Evolutionary conservation across 2,329 filamentous ascomycete species (phyloP), one percentile per base, ranked within the genome.

Genomic region (Colletotrichum sojae): DNA sequence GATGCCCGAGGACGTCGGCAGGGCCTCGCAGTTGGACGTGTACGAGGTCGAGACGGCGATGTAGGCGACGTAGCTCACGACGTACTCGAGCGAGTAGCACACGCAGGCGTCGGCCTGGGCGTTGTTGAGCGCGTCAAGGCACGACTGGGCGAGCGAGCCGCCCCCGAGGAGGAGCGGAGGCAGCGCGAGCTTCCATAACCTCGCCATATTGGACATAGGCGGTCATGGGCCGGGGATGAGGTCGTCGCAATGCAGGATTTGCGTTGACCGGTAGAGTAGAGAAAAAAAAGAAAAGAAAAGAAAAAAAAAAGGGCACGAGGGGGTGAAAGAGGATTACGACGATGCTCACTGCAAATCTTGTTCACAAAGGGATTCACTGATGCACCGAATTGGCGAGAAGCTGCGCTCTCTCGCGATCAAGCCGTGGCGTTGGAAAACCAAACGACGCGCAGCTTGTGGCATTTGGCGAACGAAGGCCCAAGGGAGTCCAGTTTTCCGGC

Each of bases 31-130:
- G 31, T 51, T 66, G n/a, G 62, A 65, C 2, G 66, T 55, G n/a
- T 55, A 27, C 6, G 62, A 69, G 16, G 66, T 69, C 18, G 66
- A 69, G 12, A 69, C 49, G 13, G 66, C 66, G 3, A 69, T 45
- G 51, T 69, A 69, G 3, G 66, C 66, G 27, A 69, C 66, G 31
- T 69, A 69, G 51, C 66, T 69, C 53, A 69, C 51, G 8, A 66
- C 61, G 18, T 66, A 69, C 10, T 69, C 66, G 8, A 69, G 49
- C 13, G 55, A 59, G 49, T 66, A 60, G 9, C 66, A 69, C 4
- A 69, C 66, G 22, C 66, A 69, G 13, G 62, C 66, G 12, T 66
- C 55, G 12, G 36, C 56, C 40, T 60, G n/a, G 20, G 49, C 18
- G 22, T 45, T 58, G 62, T 66, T 66, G 31, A 69, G 62, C 4